Percentiles rank a stretch among this genome's conserved stretches.
These are phyloP conservation scores for Silene conica DNA, from an alignment of 148 eudicot genomes.

Conservation along the genomic window DNA sequence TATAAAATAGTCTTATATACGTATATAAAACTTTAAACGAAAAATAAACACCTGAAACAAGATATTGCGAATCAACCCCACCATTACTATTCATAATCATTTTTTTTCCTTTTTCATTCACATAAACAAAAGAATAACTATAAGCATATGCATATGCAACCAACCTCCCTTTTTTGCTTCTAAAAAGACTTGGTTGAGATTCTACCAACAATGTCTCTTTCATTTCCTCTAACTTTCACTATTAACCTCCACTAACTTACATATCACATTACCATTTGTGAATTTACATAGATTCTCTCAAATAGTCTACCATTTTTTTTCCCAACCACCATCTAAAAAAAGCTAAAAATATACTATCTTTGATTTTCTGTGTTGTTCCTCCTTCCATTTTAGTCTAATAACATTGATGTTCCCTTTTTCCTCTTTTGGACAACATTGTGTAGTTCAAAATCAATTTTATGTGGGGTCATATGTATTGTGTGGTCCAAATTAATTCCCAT, in stretches of 20 bases:
- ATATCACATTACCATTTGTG: constrained; percentile 1
- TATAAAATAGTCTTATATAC: too few species aligned
- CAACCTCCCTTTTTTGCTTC: constrained; percentile 14
- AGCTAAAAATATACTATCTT: background rate
- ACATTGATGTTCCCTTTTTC: too few species aligned
- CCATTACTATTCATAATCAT: background rate
- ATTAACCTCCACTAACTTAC: constrained; percentile 28
- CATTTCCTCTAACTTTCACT: constrained; percentile 21
- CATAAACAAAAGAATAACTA: constrained; percentile 24
- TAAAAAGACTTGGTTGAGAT: constrained; percentile 22
- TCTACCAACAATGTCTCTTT: constrained; percentile 28
- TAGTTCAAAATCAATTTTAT: too few species aligned
- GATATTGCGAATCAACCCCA: too few species aligned
- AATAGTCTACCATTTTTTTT: constrained; percentile 14
- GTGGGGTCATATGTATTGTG: too few species aligned
- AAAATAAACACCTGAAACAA: too few species aligned
- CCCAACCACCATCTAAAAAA: background rate
- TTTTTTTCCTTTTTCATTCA: constrained; percentile 8
- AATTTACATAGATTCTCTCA: background rate
- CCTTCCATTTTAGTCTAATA: too few species aligned
- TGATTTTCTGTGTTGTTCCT: too few species aligned
- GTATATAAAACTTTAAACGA: too few species aligned
- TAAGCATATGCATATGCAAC: constrained; percentile 14
- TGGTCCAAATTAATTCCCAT: too few species aligned
- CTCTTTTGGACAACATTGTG: too few species aligned